These are phyloP conservation scores for Orobanche coerulescens DNA, from an alignment of 257 asterid genomes.

Conservation along the genomic window DNA sequence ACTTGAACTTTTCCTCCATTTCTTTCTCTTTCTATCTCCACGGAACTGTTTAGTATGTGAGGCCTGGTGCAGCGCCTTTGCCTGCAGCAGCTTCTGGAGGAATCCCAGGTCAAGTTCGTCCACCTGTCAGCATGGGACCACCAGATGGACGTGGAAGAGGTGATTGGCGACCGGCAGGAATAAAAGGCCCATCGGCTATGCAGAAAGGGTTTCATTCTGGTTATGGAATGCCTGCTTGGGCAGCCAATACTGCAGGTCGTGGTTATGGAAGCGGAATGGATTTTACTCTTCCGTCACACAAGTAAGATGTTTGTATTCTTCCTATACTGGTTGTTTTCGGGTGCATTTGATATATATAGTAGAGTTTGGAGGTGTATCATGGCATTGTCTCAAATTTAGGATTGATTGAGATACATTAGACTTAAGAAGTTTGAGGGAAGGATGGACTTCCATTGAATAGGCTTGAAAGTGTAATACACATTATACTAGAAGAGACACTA, in stretches of 20 bases:
- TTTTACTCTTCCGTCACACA: conserved; percentile 96
- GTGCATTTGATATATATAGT: too few species aligned
- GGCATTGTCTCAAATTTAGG: too few species aligned
- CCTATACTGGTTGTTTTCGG: too few species aligned
- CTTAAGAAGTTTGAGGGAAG: too few species aligned
- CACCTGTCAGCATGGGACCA: conserved; percentile 39
- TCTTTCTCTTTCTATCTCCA: conserved; percentile 16
- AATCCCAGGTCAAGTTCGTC: conserved; percentile 5
- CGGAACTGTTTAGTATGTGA: conserved; percentile 67
- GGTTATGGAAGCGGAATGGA: conserved; percentile 93
- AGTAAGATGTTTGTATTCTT: too few species aligned
- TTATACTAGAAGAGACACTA: too few species aligned
- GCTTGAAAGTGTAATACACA: too few species aligned
- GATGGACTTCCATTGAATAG: too few species aligned
- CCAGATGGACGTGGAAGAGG: conserved; percentile 94
- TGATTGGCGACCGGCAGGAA: conserved; percentile 91
- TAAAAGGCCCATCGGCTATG: not conserved
- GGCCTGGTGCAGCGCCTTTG: conserved; percentile 88
- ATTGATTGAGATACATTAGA: too few species aligned
- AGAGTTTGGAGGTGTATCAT: too few species aligned
- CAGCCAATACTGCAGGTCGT: conserved; percentile 53
- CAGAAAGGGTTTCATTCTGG: conserved; percentile 62
- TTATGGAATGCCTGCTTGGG: conserved; percentile 30
- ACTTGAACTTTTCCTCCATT: not conserved
- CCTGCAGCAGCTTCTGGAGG: not conserved